Base-by-base conservation (phyloP, 495 filamentous ascomycete species). In the Aspergillus diversus region DNA sequence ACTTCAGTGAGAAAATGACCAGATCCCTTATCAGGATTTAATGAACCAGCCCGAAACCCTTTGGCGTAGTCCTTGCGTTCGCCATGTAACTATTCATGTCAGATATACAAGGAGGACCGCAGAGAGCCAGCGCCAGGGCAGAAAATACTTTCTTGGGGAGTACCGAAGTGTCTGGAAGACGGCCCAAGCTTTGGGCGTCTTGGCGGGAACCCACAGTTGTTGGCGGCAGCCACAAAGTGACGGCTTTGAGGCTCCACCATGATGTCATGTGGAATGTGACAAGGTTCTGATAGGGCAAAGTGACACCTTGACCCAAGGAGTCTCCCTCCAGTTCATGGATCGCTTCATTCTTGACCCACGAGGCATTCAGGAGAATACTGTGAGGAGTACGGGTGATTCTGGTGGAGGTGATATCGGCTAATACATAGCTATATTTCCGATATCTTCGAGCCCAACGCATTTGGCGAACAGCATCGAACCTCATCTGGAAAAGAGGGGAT, bases 161-260 rank as follows among this genome's bases (percentile, higher is more conserved):
- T 42, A 16, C 53, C 53, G 13, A 61, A 62, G 33, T 59, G 55
- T 63, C 56, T 70, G 68, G 65, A 65, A 70, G 46, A 59, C 64
- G 64, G 65, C 57, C 65, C 63, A 67, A 67, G 62, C 65, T 67
- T 67, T 58, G 59, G 49, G 9, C 16, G 52, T 61, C 65, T 70
- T 70, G 68, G 65, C 63, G 53, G n/a, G 12, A 11, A 48, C 55
- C 54, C 61, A 39, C 59, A 51, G 55, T 63, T 66, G 64, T 67
- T 64, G 65, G 59, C 63, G 57, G 56, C 64, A 61, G 62, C 53
- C 67, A 64, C 59, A 33, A 33, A 66, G 66, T 69, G 60, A 60
- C 57, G 53, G 57, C 49, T 12, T 31, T 2, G 3, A 31, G 0
- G 33, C 13, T 51, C 63, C 65, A 47, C 63, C 31, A 50, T 70